These are phyloP conservation scores for Fraxinus xanthoxyloides DNA, from an alignment of 305 asterid genomes.

Conservation along the genomic window DNA sequence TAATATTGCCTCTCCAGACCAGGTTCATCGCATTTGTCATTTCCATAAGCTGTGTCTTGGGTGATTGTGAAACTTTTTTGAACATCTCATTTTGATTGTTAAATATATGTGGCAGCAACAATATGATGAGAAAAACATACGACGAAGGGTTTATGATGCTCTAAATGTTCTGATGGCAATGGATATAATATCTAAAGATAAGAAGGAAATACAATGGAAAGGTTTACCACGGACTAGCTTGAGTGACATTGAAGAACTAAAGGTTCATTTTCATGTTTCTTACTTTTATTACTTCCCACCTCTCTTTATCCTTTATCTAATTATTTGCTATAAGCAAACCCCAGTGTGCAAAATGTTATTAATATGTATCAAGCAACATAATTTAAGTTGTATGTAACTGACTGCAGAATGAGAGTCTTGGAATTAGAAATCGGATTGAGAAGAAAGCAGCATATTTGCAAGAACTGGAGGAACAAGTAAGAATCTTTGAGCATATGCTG, in stretches of 20 bases:
- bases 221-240: conserved; percentile 88
- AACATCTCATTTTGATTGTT: conserved; percentile 11
- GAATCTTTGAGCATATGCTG: conserved; percentile 10
- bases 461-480: conserved; percentile 94
- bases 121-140: conserved; percentile 95
- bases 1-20: conserved; percentile 67
- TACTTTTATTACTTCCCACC: neutral
- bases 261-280: conserved; percentile 45
- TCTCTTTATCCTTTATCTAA: neutral
- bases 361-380: neutral
- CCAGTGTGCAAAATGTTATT: neutral
- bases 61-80: conserved; percentile 10
- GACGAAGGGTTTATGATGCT: conserved; percentile 97
- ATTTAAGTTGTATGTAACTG: conserved; percentile 14
- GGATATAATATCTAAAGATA: conserved; percentile 97
- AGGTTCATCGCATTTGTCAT: conserved; percentile 47
- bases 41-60: conserved; percentile 12
- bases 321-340: conserved; percentile 10
- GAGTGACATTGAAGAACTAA: conserved; percentile 82
- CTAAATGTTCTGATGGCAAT: conserved; percentile 96
- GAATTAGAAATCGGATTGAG: conserved; percentile 67
- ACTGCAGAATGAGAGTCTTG: conserved; percentile 72
- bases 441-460: conserved; percentile 86
- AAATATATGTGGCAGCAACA: conserved; percentile 63
- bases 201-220: conserved; percentile 96